Conservation (phyloP, 2,329 filamentous ascomycete species). For the Proliferodiscus dingleyae region DNA sequence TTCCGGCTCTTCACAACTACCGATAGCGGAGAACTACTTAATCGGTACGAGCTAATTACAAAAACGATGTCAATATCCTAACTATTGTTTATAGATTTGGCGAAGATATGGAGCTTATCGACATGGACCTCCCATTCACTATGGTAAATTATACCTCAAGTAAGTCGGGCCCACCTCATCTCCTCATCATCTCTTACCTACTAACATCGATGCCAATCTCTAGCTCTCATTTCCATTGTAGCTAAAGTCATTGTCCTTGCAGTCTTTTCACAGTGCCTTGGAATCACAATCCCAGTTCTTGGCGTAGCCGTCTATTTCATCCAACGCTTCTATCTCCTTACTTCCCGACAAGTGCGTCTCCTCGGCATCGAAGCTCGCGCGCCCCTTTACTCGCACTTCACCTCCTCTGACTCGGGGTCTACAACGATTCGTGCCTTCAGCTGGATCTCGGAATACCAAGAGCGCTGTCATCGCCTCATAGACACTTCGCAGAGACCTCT, state of each 20-base stretch:
- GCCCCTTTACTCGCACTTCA: slow-evolving; percentile 42
- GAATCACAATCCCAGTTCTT: slow-evolving; percentile 24
- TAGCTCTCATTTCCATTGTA: neutral
- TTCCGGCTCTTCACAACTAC: slow-evolving; percentile 30
- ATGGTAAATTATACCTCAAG: too few relatives aligned
- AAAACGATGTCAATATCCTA: too few relatives aligned
- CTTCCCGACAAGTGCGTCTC: slow-evolving; percentile 42
- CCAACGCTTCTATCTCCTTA: slow-evolving; percentile 40
- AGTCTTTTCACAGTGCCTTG: neutral
- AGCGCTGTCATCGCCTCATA: too few relatives aligned
- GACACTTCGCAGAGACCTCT: neutral
- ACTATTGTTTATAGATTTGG: too few relatives aligned
- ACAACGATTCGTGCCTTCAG: slow-evolving; percentile 41
- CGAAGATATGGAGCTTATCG: slow-evolving; percentile 33
- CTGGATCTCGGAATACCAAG: slow-evolving; percentile 24
- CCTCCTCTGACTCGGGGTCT: slow-evolving; percentile 39
- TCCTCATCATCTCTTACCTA: too few relatives aligned
- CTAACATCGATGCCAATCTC: too few relatives aligned
- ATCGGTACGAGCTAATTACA: slow-evolving; percentile 15
- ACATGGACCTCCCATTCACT: slow-evolving; percentile 17
- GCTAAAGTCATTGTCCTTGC: neutral
- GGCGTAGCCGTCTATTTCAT: slow-evolving; percentile 27
- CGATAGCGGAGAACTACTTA: slow-evolving; percentile 30
- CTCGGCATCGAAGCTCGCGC: slow-evolving; percentile 39
- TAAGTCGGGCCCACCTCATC: too few relatives aligned